Evolutionary conservation across 352 stramenopile species (phyloP), one percentile per base, ranked within the genome.

Genomic region (Globisporangium ultimum): DNA sequence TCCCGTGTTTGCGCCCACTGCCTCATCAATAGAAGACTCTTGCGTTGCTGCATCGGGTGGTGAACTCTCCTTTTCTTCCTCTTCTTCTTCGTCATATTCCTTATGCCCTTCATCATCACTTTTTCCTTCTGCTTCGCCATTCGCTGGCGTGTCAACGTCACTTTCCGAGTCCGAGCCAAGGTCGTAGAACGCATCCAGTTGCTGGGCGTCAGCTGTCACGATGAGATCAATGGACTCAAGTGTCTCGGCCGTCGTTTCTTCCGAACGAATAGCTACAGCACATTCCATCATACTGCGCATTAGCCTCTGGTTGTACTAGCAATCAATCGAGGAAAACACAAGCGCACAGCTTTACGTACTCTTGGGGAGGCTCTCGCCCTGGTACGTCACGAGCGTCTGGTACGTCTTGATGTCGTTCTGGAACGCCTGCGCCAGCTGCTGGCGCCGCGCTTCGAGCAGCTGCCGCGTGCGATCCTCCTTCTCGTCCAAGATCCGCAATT

Each of bases 181-280:
- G n/a, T 87, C 78, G 58, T 93, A 93, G 55, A 93, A 93, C 32
- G 79, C 80, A n/a, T 85, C 68, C 21, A 93, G 45, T 41, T 89
- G 78, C 0, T 76, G 70, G 3, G 67, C 61, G 42, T 93, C 78
- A 0, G 78, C 74, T 36, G 71, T 74, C 34, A 93, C 79, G 7
- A 93, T 66, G 21, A 93, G 61, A 38, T 93, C 84, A 36, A 93
- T 76, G 12, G 78, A 80, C 40, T 93, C 84, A 40, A 93, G 68
- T 28, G 77, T 85, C 66, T 87, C 76, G 10, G 65, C 48, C 1
- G 64, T 56, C 9, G 58, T 55, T 2, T 45, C 38, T 9, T 66
- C 48, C 3, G 41, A 42, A 4, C 43, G 24, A 2, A 63, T 32
- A 12, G 61, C 50, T 54, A 52, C 6, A 11, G 53, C 54, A 7